Percentiles rank a stretch among this genome's conserved stretches.
phyloP scores from a whole-genome alignment of 257 asterid genomes.

The Fraxinus anomala region DNA sequence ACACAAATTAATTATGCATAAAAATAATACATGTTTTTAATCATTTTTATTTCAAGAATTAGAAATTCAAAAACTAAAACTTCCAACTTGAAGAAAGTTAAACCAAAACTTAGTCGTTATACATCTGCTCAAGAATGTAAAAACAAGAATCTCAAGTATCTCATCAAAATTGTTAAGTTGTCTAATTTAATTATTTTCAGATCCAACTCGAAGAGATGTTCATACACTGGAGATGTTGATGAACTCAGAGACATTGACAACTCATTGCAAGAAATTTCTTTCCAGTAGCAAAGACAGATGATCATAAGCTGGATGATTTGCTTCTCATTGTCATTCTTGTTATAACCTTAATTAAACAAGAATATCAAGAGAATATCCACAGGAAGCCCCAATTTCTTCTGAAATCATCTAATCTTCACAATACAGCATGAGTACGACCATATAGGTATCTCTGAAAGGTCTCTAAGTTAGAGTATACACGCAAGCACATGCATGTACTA shows the following conservation, averaged over 20 bases:
- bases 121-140: not conserved
- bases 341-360: not conserved
- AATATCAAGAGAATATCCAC: not conserved
- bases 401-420: not conserved
- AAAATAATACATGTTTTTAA: not conserved
- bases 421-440: not conserved
- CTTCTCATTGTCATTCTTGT: not conserved
- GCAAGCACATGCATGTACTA: no score
- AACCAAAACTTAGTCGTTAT: not conserved
- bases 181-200: not conserved
- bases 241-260: not conserved
- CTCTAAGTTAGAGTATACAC: not conserved
- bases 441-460: not conserved
- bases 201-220: not conserved
- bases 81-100: no score
- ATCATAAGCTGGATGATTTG: not conserved
- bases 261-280: not conserved
- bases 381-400: not conserved
- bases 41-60: not conserved
- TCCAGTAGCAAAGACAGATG: not conserved
- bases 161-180: not conserved
- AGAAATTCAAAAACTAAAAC: not conserved
- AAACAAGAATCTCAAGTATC: not conserved
- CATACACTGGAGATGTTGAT: not conserved
- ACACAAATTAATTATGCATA: no score